Conservation (phyloP, 2,329 filamentous ascomycete species). For the Cordyceps pruinosa region DNA sequence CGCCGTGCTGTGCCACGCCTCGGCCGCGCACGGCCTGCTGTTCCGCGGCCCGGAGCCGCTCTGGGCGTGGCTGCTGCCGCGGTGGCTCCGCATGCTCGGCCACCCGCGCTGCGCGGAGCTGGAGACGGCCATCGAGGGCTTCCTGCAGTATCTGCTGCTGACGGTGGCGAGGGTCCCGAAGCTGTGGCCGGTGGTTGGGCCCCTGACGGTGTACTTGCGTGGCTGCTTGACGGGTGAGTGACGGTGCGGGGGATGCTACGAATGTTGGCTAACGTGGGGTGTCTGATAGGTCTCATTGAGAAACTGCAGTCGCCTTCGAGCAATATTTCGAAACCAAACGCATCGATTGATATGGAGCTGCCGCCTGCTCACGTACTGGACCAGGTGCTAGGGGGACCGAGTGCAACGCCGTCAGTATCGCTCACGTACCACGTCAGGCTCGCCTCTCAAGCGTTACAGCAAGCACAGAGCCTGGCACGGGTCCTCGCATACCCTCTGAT, state of each 20-base stretch:
- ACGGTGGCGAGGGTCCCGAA: constrained; percentile 35
- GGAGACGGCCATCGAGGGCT: constrained; percentile 42
- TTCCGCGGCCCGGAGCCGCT: constrained; percentile 53
- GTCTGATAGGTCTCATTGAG: constrained; percentile 24
- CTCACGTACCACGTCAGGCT: constrained; percentile 34
- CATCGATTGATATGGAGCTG: constrained; percentile 25
- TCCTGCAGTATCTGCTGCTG: constrained; percentile 44
- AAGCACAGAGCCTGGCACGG: constrained; percentile 37
- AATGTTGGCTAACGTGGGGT: constrained; percentile 14
- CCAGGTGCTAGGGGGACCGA: constrained; percentile 24
- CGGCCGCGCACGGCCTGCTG: constrained; percentile 35
- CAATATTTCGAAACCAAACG: constrained; percentile 22
- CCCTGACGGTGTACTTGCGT: constrained; percentile 43
- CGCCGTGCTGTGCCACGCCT: constrained; percentile 49
- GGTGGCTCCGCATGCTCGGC: constrained; percentile 50
- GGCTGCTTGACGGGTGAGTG: constrained; percentile 39
- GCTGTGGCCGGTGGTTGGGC: constrained; percentile 42
- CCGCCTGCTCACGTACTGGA: constrained; percentile 33
- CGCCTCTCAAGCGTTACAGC: constrained; percentile 38
- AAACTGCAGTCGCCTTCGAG: constrained; percentile 28
- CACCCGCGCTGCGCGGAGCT: constrained; percentile 42
- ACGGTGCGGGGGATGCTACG: not conserved
- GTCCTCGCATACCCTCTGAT: constrained; percentile 36
- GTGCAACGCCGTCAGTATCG: constrained; percentile 15
- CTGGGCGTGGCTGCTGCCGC: constrained; percentile 59